Percentiles rank a stretch among this genome's conserved stretches.
phyloP scores from a whole-genome alignment of 2,329 filamentous ascomycete species.

The Dendryphion nanum region DNA sequence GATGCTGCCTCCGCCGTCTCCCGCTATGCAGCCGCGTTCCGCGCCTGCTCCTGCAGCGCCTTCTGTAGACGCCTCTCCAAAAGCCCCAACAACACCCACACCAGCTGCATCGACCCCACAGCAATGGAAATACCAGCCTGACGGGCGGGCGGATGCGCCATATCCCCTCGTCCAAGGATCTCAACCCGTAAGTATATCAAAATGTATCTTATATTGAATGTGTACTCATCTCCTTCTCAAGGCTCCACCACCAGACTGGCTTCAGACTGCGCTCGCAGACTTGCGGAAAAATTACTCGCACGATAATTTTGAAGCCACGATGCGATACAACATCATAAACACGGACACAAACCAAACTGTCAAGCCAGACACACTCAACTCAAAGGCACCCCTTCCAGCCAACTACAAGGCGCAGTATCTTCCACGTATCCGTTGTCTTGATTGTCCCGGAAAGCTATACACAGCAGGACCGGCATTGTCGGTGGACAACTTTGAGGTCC shows the following conservation, averaged over 20 bases:
- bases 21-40: constrained; percentile 38
- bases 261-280: constrained; percentile 68
- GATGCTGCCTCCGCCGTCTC: constrained; percentile 57
- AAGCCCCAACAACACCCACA: constrained; percentile 37
- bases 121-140: constrained; percentile 35
- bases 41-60: constrained; percentile 21
- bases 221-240: constrained; percentile 41
- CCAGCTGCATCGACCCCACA: constrained; percentile 27
- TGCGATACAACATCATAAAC: constrained; percentile 86
- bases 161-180: constrained; percentile 59
- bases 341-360: constrained; percentile 66
- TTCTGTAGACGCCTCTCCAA: constrained; percentile 29
- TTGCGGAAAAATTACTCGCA: constrained; percentile 71
- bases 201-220: not conserved
- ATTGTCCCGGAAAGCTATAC: constrained; percentile 92
- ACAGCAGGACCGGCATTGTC: constrained; percentile 83
- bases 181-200: constrained; percentile 57
- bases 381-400: constrained; percentile 51
- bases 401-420: constrained; percentile 78
- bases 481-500: constrained; percentile 88
- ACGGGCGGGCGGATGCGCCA: constrained; percentile 64
- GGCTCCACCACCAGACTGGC: constrained; percentile 87
- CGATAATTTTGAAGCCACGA: constrained; percentile 83
- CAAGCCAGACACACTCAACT: constrained; percentile 50
- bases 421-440: constrained; percentile 84